These are phyloP conservation scores for Piloderma croceum DNA, from an alignment of 768 basidiomycete species.

Conservation along the genomic window DNA sequence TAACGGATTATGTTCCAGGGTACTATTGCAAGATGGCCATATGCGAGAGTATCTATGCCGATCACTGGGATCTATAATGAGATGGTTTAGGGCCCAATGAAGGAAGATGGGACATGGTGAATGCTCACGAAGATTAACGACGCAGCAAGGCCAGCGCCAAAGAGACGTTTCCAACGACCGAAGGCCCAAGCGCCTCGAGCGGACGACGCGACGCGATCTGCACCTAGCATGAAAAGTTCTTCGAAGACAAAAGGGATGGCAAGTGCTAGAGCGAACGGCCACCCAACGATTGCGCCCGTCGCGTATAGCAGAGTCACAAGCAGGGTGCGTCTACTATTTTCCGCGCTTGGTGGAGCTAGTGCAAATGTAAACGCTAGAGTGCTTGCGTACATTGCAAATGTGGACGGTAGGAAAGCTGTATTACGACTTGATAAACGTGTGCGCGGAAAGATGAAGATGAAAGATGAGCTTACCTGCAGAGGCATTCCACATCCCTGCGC, in stretches of 20 bases:
- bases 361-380: slow-evolving; percentile 73
- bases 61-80: slow-evolving; percentile 70
- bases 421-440: slow-evolving; percentile 8
- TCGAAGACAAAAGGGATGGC: slow-evolving; percentile 87
- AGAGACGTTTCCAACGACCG: slow-evolving; percentile 54
- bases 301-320: slow-evolving; percentile 69
- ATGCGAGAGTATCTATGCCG: slow-evolving; percentile 78
- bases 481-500: slow-evolving; percentile 94
- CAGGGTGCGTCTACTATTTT: slow-evolving; percentile 51
- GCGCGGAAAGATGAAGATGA: not conserved
- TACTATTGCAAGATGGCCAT: slow-evolving; percentile 71
- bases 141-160: slow-evolving; percentile 49
- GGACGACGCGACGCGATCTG: slow-evolving; percentile 53
- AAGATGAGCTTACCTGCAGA: slow-evolving; percentile 54
- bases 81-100: no score
- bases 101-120: not conserved
- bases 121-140: slow-evolving; percentile 58
- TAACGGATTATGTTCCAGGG: slow-evolving; percentile 93
- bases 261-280: slow-evolving; percentile 92
- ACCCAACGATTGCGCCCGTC: slow-evolving; percentile 82
- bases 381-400: slow-evolving; percentile 90
- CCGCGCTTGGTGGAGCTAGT: slow-evolving; percentile 49
- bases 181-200: slow-evolving; percentile 48
- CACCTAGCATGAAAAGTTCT: slow-evolving; percentile 75
- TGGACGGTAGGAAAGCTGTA: slow-evolving; percentile 88